Base-by-base conservation (phyloP, 164 flowering plant species). In the Chloranthus sessilifolius region DNA sequence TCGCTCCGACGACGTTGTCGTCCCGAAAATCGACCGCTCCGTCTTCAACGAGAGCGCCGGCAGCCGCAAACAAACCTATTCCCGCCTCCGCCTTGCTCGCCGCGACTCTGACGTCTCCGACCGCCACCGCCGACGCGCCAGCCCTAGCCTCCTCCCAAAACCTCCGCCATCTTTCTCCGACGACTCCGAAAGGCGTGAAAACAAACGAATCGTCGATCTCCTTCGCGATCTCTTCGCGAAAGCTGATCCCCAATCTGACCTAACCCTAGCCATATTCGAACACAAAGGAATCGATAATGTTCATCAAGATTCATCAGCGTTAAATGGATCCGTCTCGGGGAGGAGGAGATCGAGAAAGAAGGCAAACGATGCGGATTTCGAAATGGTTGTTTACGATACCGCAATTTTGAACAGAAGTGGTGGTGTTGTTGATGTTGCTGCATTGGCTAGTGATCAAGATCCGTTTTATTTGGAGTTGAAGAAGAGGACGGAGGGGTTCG, bases 1-100 rank as follows among this genome's bases (percentile, higher is more conserved):
- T 56, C 66, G 50, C 41, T 45, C 46, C 61, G 75, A 65, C 56
- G 87, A 76, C 58, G 59, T 73, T 64, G 61, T 76, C 35, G 69
- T 78, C 62, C 89, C 94, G 14, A 72, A 77, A 62, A 81, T 87
- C 69, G 91, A 90, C 63, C 85, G 87, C 33, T 67, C 88, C 47
- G 78, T 81, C 44, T 87, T 86, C 77, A 90, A 87, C 62, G 95
- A 86, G 41, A 81, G 89, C 63, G 87, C 85, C n/a, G 95, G 94
- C 5, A 72, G 88, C 58, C 85, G 97, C 12, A 82, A 79, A 35
- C 97, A 90, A 51, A 86, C 97, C 34, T 90, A 74, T 72, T 82
- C 86, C 30, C 87, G 95, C 26, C 76, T 82, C 63, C 90, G 88
- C 49, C 80, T 84, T 19, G 82, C 91, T 11, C 83, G 80, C 19